phyloP scores from a whole-genome alignment of 139 green algal genomes.

The Micractinium sp. region DNA sequence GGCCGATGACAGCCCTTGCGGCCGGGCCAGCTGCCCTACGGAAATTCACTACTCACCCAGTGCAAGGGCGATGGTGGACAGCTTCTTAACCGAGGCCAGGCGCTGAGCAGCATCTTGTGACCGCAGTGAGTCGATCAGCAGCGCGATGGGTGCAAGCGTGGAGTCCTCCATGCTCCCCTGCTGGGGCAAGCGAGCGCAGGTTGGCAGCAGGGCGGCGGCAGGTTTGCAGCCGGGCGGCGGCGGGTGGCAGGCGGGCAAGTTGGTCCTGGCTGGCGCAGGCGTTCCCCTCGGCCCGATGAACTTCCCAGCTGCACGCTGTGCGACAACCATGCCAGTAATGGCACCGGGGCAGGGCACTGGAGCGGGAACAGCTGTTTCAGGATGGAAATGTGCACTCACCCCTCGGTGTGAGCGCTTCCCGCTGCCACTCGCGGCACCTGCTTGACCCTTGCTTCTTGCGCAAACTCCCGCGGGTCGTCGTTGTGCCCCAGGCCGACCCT shows the following conservation, averaged over 20 bases:
- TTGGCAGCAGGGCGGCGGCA: background rate
- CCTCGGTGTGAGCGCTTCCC: too few relatives aligned
- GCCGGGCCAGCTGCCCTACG: background rate
- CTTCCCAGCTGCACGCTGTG: too few relatives aligned
- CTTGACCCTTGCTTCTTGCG: too few relatives aligned
- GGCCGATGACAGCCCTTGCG: background rate
- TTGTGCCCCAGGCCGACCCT: too few relatives aligned
- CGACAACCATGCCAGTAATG: too few relatives aligned
- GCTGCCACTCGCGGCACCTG: too few relatives aligned
- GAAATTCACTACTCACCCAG: constrained; percentile 78
- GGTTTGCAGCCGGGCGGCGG: background rate
- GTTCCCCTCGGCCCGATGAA: too few relatives aligned
- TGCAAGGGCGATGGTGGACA: constrained; percentile 93
- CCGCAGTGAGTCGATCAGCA: constrained; percentile 86
- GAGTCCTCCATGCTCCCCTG: constrained; percentile 10
- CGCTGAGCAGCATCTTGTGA: constrained; percentile 94
- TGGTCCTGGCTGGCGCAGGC: too few relatives aligned
- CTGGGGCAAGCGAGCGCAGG: background rate
- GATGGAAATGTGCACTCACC: too few relatives aligned
- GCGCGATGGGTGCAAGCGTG: constrained; percentile 12
- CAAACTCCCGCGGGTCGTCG: too few relatives aligned
- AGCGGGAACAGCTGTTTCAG: too few relatives aligned
- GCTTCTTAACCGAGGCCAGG: constrained; percentile 90
- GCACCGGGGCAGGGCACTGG: too few relatives aligned
- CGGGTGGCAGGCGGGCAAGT: background rate